Evolutionary conservation across 345 rosid species (phyloP).

Genomic region (Excoecaria agallocha): DNA sequence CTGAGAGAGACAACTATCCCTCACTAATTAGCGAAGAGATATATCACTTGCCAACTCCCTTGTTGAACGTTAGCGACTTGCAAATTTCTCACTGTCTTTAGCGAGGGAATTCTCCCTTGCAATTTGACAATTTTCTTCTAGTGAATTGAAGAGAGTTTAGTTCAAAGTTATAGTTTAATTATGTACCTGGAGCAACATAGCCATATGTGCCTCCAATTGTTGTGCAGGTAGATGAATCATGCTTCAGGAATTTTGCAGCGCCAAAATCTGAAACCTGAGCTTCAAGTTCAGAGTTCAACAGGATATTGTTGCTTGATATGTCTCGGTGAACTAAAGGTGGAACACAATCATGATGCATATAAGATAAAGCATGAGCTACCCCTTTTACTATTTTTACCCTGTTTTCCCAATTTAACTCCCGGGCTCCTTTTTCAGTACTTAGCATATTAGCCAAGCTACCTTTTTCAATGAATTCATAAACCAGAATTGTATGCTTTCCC

Average conservation of each 20-base stretch:
- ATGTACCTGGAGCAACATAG: slow-evolving; percentile 16
- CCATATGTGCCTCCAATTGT: slow-evolving; percentile 16
- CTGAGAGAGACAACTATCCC: too few species aligned
- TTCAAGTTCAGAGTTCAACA: slow-evolving; percentile 5
- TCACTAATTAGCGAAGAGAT: too few species aligned
- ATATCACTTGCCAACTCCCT: too few species aligned
- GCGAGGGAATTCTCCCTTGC: too few species aligned
- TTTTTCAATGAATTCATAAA: slow-evolving; percentile 27
- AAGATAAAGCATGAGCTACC: slow-evolving; percentile 23
- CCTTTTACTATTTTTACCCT: slow-evolving; percentile 21
- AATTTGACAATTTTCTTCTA: too few species aligned
- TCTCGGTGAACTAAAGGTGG: slow-evolving; percentile 30
- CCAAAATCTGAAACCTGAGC: slow-evolving; percentile 18
- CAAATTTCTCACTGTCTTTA: too few species aligned
- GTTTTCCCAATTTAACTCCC: slow-evolving; percentile 30
- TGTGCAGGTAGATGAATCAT: slow-evolving; percentile 9
- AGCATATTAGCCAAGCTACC: slow-evolving; percentile 33
- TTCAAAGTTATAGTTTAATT: background rate
- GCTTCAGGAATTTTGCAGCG: slow-evolving; percentile 13
- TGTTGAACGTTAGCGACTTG: too few species aligned
- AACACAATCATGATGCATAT: slow-evolving; percentile 22
- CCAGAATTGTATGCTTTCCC: slow-evolving; percentile 15
- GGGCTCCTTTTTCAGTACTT: slow-evolving; percentile 11
- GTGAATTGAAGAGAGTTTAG: background rate
- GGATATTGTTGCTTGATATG: slow-evolving; percentile 11